phyloP scores from a whole-genome alignment of 768 basidiomycete species.

The Agrocybe pediades region DNA sequence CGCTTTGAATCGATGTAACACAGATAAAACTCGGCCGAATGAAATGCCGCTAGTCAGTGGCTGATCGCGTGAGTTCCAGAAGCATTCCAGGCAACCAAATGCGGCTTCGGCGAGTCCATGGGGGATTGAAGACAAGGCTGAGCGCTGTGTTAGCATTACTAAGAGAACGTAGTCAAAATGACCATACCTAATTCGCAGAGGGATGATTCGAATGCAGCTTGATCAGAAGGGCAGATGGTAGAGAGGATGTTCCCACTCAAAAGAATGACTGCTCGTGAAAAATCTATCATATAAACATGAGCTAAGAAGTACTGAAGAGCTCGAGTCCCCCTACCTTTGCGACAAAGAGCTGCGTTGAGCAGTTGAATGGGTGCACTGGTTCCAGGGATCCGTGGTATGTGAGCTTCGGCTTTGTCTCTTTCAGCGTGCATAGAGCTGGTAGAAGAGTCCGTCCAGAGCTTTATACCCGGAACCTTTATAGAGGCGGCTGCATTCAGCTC shows the following conservation, averaged over 20 bases:
- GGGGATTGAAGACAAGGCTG: conserved; percentile 8
- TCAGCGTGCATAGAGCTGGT: background rate
- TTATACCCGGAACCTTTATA: conserved; percentile 15
- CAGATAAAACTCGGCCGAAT: conserved; percentile 33
- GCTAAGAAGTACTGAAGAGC: background rate
- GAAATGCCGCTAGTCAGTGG: conserved; percentile 27
- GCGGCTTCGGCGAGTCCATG: conserved; percentile 12
- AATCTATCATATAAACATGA: conserved; percentile 34
- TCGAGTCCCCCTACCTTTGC: conserved; percentile 13
- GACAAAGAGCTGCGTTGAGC: conserved; percentile 28
- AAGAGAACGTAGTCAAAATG: background rate
- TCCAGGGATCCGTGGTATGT: conserved; percentile 17
- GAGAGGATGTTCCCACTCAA: conserved; percentile 45
- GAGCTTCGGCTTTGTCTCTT: conserved; percentile 8
- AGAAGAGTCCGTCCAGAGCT: conserved; percentile 15
- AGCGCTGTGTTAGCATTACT: too few relatives aligned
- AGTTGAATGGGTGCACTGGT: conserved; percentile 22
- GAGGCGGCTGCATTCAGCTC: conserved; percentile 17
- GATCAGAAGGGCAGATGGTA: conserved; percentile 28
- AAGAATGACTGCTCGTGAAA: conserved; percentile 34
- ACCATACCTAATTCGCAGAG: conserved; percentile 21
- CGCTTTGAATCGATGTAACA: conserved; percentile 49
- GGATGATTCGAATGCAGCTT: conserved; percentile 16
- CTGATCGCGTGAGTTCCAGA: conserved; percentile 14
- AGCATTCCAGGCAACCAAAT: conserved; percentile 8